phyloP scores from a whole-genome alignment of 192 early-diverging fungal species.

The Coemansia sp. region DNA sequence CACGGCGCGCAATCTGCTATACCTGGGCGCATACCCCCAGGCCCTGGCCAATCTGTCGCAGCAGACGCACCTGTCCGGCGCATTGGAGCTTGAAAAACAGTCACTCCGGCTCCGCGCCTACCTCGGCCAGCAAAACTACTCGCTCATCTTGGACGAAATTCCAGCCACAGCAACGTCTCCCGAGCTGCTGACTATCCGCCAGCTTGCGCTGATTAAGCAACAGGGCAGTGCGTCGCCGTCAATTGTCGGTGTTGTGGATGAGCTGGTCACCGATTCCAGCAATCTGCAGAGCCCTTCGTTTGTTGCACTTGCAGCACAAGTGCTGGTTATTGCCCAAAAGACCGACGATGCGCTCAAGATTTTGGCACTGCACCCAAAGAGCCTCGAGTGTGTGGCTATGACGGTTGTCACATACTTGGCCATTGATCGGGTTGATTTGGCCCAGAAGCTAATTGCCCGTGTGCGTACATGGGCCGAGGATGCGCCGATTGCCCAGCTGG shows the following conservation, averaged over 20 bases:
- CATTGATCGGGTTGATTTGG: slow-evolving; percentile 83
- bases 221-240: not conserved
- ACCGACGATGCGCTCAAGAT: slow-evolving; percentile 72
- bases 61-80: slow-evolving; percentile 28
- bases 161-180: slow-evolving; percentile 39
- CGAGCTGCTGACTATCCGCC: slow-evolving; percentile 66
- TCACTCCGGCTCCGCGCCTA: slow-evolving; percentile 78
- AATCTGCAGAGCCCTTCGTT: slow-evolving; percentile 59
- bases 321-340: slow-evolving; percentile 59
- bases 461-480: slow-evolving; percentile 93
- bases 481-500: slow-evolving; percentile 86
- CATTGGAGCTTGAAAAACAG: slow-evolving; percentile 59
- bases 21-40: slow-evolving; percentile 72
- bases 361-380: slow-evolving; percentile 67
- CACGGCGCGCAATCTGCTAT: slow-evolving; percentile 69
- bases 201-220: slow-evolving; percentile 59
- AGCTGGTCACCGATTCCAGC: slow-evolving; percentile 55
- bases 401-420: slow-evolving; percentile 75
- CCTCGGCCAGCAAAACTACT: slow-evolving; percentile 74
- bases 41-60: slow-evolving; percentile 54
- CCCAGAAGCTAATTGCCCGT: slow-evolving; percentile 71
- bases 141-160: slow-evolving; percentile 68
- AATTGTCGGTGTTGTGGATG: slow-evolving; percentile 25
- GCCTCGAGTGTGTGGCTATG: slow-evolving; percentile 79
- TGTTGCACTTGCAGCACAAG: slow-evolving; percentile 64